Evolutionary conservation across 345 rosid genomes (phyloP), one percentile per base, ranked within the genome.

Genomic region (Lumnitzera racemosa): DNA sequence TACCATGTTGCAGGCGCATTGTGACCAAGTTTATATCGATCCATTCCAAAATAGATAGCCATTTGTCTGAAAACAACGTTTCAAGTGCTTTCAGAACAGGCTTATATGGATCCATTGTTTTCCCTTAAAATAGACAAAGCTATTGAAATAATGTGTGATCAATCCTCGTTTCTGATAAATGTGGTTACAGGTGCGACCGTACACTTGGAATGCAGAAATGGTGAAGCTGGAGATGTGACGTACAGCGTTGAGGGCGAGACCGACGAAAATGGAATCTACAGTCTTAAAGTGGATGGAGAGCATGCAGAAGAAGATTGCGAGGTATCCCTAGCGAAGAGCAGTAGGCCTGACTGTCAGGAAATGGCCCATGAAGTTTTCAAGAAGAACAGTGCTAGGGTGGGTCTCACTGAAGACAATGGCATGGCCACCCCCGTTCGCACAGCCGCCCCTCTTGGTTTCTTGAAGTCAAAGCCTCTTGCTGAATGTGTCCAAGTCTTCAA

Each of bases 301-400:
- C 95, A 76, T 16, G 87, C 79, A 67, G 87, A 82, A 29, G 95
- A 85, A 36, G n/a, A 83, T n/a, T 81, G 89, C 58, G 89, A 85
- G 72, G 61, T 79, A 24, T 2, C 64, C n/a, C 81, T 78, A 0
- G 56, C 68, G 13, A 65, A 79, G 48, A 82, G 91, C 49, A 70
- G 73, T 25, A 72, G 73, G 62, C 56, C 87, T 8, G 81, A 76
- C 1, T 87, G 91, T 65, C 24, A 55, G 12, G 86, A 81, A 17
- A 24, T 79, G 29, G 65, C 63, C 81, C 27, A 68, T 12, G 78
- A 71, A 15, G 54, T 63, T 23, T 70, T 49, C 70, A 58, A 59
- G 15, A 71, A 53, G 70, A 81, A 70, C 62, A 71, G 71, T 20
- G 80, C 85, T 3, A 73, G 82, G 54, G 57, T 87, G 58, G 68